These are phyloP conservation scores for Fusarium newnesense DNA, from an alignment of 2,329 filamentous ascomycete species.

Conservation along the genomic window DNA sequence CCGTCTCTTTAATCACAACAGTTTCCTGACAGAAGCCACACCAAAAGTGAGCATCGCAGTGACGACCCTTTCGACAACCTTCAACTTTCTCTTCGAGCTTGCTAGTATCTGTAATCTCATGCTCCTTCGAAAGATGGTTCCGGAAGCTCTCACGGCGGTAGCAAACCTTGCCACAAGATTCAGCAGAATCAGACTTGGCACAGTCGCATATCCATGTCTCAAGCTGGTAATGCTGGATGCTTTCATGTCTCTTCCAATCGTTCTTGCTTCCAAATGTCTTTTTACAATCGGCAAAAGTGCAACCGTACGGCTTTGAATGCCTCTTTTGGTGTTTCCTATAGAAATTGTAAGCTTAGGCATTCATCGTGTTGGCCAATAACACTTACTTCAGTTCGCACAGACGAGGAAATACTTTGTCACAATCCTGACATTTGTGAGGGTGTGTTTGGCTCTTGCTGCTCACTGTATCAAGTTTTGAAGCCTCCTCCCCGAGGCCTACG, in stretches of 20 bases:
- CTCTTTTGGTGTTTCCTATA: conserved; percentile 84
- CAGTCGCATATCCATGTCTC: conserved; percentile 78
- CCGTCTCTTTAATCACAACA: conserved; percentile 57
- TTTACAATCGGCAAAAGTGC: conserved; percentile 75
- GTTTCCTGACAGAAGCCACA: conserved; percentile 81
- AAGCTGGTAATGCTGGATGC: conserved; percentile 76
- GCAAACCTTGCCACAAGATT: conserved; percentile 67
- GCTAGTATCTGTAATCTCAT: conserved; percentile 50
- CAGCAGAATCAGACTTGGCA: conserved; percentile 12
- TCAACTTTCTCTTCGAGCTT: conserved; percentile 58
- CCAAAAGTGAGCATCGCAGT: conserved; percentile 78
- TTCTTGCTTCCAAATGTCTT: conserved; percentile 91
- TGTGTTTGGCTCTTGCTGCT: conserved; percentile 23
- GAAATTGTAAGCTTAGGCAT: conserved; percentile 20
- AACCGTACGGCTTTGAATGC: conserved; percentile 83
- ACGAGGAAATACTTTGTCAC: conserved; percentile 59
- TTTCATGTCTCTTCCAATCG: conserved; percentile 94
- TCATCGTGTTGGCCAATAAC: neutral
- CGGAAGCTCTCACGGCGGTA: conserved; percentile 68
- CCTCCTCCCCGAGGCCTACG: conserved; percentile 12
- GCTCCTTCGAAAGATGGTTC: conserved; percentile 67
- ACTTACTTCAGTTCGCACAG: conserved; percentile 68
- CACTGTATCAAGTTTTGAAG: conserved; percentile 13
- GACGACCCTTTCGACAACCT: conserved; percentile 69
- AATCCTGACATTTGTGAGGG: conserved; percentile 50